These are phyloP conservation scores for Breynia disticha DNA, from an alignment of 441 rosid genomes.

Conservation along the genomic window DNA sequence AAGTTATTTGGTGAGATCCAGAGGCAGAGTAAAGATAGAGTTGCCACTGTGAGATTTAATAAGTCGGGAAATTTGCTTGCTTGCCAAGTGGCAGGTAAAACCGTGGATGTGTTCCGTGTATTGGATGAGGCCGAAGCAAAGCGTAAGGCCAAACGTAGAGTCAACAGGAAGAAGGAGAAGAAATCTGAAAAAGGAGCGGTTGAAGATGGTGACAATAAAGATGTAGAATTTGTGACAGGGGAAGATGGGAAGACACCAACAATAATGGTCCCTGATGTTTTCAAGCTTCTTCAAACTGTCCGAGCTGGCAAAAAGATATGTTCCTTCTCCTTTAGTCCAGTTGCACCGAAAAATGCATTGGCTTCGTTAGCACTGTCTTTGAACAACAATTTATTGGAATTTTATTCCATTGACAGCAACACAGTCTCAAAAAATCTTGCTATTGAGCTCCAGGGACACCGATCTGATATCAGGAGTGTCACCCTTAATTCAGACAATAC, in stretches of 20 bases:
- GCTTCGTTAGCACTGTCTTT: constrained; percentile 75
- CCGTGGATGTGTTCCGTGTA: constrained; percentile 57
- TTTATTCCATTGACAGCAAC: constrained; percentile 56
- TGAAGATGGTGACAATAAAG: constrained; percentile 31
- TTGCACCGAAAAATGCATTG: constrained; percentile 44
- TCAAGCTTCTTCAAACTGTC: constrained; percentile 68
- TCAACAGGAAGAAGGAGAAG: constrained; percentile 81
- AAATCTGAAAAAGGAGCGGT: constrained; percentile 46
- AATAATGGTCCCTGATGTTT: constrained; percentile 60
- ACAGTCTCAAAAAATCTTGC: constrained; percentile 39
- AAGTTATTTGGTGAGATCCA: constrained; percentile 72
- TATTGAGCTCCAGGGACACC: constrained; percentile 91
- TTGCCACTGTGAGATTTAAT: constrained; percentile 65
- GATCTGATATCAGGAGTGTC: constrained; percentile 87
- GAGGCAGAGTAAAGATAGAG: constrained; percentile 84
- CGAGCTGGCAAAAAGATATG: constrained; percentile 77
- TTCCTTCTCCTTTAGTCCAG: constrained; percentile 73
- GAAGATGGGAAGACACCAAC: constrained; percentile 28
- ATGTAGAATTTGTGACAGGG: constrained; percentile 23
- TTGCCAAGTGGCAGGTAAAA: constrained; percentile 90
- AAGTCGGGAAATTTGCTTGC: constrained; percentile 70
- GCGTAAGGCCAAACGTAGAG: constrained; percentile 80
- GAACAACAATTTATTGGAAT: constrained; percentile 80
- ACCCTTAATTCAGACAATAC: constrained; percentile 82
- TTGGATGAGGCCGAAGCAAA: constrained; percentile 76